Evolutionary conservation across 1,284 basidiomycete genomes (phyloP), one percentile per base, ranked within the genome.

Genomic region (Puccinia triticina): DNA sequence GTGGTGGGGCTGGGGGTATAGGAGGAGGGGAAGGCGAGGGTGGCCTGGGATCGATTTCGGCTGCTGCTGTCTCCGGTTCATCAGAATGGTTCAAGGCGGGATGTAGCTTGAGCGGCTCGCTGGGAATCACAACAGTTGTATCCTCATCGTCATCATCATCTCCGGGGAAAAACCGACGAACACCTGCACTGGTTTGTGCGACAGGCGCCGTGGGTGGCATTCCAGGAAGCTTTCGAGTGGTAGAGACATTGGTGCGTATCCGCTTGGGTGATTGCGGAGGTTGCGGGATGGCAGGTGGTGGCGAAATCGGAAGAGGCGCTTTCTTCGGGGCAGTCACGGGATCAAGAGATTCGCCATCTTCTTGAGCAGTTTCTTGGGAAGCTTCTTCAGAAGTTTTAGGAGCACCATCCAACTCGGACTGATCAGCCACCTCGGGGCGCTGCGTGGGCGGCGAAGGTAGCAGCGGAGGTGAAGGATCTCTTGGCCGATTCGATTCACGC

Each of bases 111-210:
- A n/a, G 5, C 21, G 71, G 50, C 43, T 82, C 80, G 32, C 40
- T 74, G 46, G 57, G 53, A 61, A 53, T 40, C 64, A 66, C 16
- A 1, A 23, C 34, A 46, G 32, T 46, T 32, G 34, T 46, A 8
- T 61, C 80, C 55, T 81, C 79, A 10, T 82, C 80, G 14, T 82
- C 80, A 50, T 82, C 80, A 50, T 82, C 80, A 57, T 82, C 80
- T 34, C 72, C 80, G 16, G 80, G 80, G 40, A 82, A 82, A 76
- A 82, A 82, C 34, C 73, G 57, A 61, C 80, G 72, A 61, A 82
- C 80, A 26, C 80, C 80, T 48, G 80, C 80, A 59, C 80, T 82
- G 34, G 80, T 82, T 53, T 82, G 80, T 23, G 80, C 80, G 11
- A 82, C 80, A 26, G 80, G 80, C 18, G 80, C 80, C 34, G 48